Evolutionary conservation across 1,139 yeast genomes (phyloP), one percentile per base, ranked within the genome.

Genomic region (Groenewaldozyma auringiensis): DNA sequence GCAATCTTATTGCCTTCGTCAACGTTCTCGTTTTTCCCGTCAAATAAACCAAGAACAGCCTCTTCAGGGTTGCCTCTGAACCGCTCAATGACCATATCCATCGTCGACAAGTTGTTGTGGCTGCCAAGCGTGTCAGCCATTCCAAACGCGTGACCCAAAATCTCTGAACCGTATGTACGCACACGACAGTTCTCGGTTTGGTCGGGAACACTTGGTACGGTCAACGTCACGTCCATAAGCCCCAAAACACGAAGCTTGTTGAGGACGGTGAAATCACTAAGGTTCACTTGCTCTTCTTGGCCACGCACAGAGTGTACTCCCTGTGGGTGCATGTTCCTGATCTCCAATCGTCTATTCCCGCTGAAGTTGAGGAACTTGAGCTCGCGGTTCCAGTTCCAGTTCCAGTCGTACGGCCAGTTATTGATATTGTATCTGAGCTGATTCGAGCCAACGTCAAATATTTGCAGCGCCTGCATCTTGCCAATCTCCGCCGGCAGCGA

Each of bases 371-470:
- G 74, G 58, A 84, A 88, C 55, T 74, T 78, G 62, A 94, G 71
- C 41, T 81, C 80, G 47, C 75, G 70, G 60, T 92, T 94, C 71
- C 81, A 81, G 58, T 84, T 83, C 98, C 98, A 94, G 64, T 87
- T 92, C 97, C 97, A 92, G 63, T 92, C 98, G 61, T 87, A 89
- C 4, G 94, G 94, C 78, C 89, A 86, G 62, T 92, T 92, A 13
- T 94, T 83, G 48, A 92, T 87, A 57, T 94, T 92, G 64, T 92
- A 92, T 59, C 89, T 84, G 62, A 94, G 70, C 53, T 81, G 84
- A 62, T 94, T 94, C 2, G 95, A 85, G 2, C 97, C 95, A 16
- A 87, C 94, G 67, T 94, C 99, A 40, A 94, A 72, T 16, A 81
- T 82, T 36, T 75, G 76, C 56, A 94, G 68, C 32, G 77, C 75